Evolutionary conservation across 805 yeast species (phyloP).

Genomic region (Huiozyma naganishii): DNA sequence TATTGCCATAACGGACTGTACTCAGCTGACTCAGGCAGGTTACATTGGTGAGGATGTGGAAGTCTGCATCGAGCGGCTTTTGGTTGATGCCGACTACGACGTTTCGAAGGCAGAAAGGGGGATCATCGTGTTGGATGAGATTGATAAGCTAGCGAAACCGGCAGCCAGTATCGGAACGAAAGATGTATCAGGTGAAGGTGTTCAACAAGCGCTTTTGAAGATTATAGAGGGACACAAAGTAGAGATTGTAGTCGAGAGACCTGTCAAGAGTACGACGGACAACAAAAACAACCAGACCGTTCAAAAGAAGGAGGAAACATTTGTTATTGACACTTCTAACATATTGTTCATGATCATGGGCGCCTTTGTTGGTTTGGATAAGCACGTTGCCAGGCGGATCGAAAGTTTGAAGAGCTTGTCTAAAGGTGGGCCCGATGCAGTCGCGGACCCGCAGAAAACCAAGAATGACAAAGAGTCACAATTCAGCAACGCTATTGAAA

Average conservation of each 20-base stretch:
- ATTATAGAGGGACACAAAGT: constrained; percentile 47
- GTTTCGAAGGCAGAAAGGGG: constrained; percentile 45
- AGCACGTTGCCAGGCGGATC: constrained; percentile 34
- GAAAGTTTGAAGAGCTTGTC: constrained; percentile 4
- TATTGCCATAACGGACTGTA: constrained; percentile 49
- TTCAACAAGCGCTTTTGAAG: constrained; percentile 48
- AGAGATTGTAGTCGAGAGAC: constrained; percentile 36
- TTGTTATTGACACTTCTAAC: constrained; percentile 43
- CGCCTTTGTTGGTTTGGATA: constrained; percentile 50
- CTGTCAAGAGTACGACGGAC: constrained; percentile 21
- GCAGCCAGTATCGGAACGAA: constrained; percentile 37
- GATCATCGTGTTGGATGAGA: constrained; percentile 48
- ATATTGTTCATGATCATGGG: constrained; percentile 50
- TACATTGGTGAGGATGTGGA: constrained; percentile 58
- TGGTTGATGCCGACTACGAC: constrained; percentile 41
- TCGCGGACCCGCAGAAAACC: not conserved
- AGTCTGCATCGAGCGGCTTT: constrained; percentile 41
- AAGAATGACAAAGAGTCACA: constrained; percentile 5
- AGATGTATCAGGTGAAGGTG: constrained; percentile 58
- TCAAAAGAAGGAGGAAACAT: constrained; percentile 33
- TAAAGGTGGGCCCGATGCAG: constrained; percentile 2
- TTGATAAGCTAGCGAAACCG: constrained; percentile 46
- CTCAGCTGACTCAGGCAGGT: constrained; percentile 54
- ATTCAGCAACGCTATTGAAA: constrained; percentile 24
- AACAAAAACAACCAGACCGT: constrained; percentile 24